Base-by-base conservation (phyloP, 2,329 filamentous ascomycete genomes). In the Exutisphaerella laricina region DNA sequence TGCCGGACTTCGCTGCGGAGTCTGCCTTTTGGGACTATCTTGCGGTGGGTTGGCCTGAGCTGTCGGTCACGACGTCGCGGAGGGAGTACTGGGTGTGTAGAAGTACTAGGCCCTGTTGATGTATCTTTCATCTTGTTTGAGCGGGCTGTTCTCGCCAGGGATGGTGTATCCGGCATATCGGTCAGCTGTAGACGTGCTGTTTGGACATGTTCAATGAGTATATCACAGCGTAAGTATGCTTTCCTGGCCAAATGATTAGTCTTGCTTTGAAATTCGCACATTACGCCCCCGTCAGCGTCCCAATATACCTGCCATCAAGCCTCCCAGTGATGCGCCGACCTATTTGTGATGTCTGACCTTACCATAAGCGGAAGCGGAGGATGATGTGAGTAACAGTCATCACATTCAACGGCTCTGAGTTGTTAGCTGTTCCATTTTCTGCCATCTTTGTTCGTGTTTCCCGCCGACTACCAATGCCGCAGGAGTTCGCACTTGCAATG, bases 241-340 rank as follows among this genome's bases (percentile, higher is more conserved):
- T 39, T 12, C 38, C 37, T 3, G 41, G 36, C n/a, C 41, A 50
- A 37, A 52, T 31, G 12, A 45, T 9, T 33, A 28, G 14, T 47
- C 48, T 39, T 51, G 45, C 38, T 56, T 52, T 20, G 55, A 35
- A 29, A 71, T 69, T 1, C 64, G 69, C 4, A 66, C 65, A 49
- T 67, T 56, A 50, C 71, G 66, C 10, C 68, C 66, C 20, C 66
- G 60, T 1, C 60, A 58, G 43, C 68, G 69, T 23, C 70, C 50
- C n/a, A 66, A 62, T 29, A 70, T 54, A 5, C 63, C 66, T 9
- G 61, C 54, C 28, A 67, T 61, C 4, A 71, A 60, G 1, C 68
- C 68, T 3, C 63, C 68, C 3, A 70, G 54, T 1, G 68, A 70
- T 1, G 69, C 68, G 10, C 69, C 69, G 6, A 70, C 63, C 50